Base-by-base conservation (phyloP, 139 green algal genomes). In the Coccomyxa sp. region DNA sequence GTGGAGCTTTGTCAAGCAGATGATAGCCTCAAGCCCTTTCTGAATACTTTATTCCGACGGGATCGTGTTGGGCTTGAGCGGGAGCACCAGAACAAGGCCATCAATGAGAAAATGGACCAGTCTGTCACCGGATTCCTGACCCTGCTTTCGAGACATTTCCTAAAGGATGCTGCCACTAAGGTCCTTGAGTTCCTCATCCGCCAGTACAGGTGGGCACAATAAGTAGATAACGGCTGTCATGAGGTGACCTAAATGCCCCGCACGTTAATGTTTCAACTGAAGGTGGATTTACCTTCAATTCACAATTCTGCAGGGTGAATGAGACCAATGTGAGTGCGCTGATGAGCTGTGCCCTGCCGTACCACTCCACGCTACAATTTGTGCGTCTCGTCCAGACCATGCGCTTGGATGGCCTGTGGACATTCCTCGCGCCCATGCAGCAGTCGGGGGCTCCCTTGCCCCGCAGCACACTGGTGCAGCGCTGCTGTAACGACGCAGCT, bases 281-380 rank as follows among this genome's bases (percentile, higher is more conserved):
- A 51, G 38, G 38, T 7, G 38, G 38, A 51, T 7, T 51, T 51
- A 51, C 38, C 38, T 51, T 51, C 38, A 3, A 12, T 23, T 45
- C 0, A 13, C 23, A 28, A 28, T 1, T 17, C 15, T 57, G 67
- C 93, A 95, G 90, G 86, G 88, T 96, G 31, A 89, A 98, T 51
- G 89, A 96, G 85, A 87, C 86, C 83, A 97, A 98, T 86, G 90
- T 97, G n/a, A 85, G 93, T 94, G 60, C 86, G 93, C 68, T 98
- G 32, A 86, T 98, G 83, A 58, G 82, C 9, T 89, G 85, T 9
- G 92, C 90, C 13, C 87, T 98, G 82, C 93, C 95, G 0, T 98
- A 96, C 88, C 96, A 98, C 87, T 81, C 88, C 45, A 98, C 96
- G 15, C 90, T 94, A 77, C 89, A 98, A 84, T 98, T 98, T 90